Evolutionary conservation across 306 rosid species (phyloP), one percentile per base, ranked within the genome.

Genomic region (Nissolia schottii): DNA sequence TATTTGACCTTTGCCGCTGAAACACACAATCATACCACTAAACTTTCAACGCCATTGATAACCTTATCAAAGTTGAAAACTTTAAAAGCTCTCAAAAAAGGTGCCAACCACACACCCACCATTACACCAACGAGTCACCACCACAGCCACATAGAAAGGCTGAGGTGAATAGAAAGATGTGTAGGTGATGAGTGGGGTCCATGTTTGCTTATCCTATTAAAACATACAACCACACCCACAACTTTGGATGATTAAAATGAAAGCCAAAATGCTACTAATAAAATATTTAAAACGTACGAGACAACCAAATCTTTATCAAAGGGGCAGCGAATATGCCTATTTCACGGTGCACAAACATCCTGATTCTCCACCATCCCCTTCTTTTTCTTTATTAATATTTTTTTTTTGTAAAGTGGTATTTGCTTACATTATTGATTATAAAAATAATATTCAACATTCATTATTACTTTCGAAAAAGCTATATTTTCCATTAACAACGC

Each of bases 281-380:
- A 37, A 45, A 11, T 64, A 38, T 34, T 56, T 70, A 60, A 34
- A 74, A 49, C 50, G 38, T 40, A 50, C 38, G 38, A 50, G 85
- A 83, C 90, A 83, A 55, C 77, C 77, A 84, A 71, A 74, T 77
- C 83, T 84, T 81, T 75, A 35, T 64, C 77, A 82, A 64, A 67
- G 59, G 76, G 54, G 63, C 58, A 63, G 2, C 83, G 88, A 86
- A 92, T 90, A 85, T 90, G 89, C 91, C 75, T 35, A 25, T 25
- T 87, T 65, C 59, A 85, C 87, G 96, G 96, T 83, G 64, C 71
- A 82, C 4, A 81, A 15, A 7, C 70, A 45, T 74, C 64, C 83
- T 70, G 10, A 43, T 77, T 75, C 85, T 88, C 91, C 96, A 87
- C 91, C 91, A 81, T 84, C 84, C 76, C 63, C 71, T 29, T 64